These are phyloP conservation scores for Fraxinus americana DNA, from an alignment of 257 asterid genomes.

Conservation along the genomic window DNA sequence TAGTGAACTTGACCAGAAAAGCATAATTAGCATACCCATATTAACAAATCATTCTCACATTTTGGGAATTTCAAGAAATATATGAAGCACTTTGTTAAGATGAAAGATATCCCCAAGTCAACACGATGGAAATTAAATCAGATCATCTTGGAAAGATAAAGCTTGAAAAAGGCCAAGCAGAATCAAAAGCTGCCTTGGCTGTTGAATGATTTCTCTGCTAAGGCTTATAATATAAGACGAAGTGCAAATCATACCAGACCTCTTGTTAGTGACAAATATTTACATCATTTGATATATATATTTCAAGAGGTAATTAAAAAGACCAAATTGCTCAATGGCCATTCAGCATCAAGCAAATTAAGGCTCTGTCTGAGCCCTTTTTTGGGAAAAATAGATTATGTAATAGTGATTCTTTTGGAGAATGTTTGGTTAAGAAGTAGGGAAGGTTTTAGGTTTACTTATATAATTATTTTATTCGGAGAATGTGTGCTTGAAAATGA, in stretches of 20 bases:
- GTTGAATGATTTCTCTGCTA: not conserved
- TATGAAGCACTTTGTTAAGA: not conserved
- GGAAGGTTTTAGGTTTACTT: too few species aligned
- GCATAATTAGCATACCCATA: not conserved
- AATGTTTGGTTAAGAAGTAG: too few species aligned
- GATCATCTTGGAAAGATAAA: not conserved
- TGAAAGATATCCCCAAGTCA: not conserved
- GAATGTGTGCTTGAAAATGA: too few species aligned
- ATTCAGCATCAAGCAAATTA: not conserved
- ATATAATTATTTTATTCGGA: too few species aligned
- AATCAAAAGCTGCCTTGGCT: not conserved
- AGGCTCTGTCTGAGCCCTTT: too few species aligned
- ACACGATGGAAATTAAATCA: not conserved
- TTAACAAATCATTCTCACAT: not conserved
- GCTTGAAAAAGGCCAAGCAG: not conserved
- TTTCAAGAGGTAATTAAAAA: not conserved
- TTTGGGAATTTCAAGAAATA: not conserved
- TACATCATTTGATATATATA: not conserved
- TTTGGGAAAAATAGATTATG: too few species aligned
- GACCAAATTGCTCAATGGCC: not conserved
- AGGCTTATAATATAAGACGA: not conserved
- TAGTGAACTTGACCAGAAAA: too few species aligned
- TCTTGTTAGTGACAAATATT: not conserved
- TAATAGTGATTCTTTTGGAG: too few species aligned
- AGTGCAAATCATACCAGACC: not conserved